Evolutionary conservation across 2,329 filamentous ascomycete genomes (phyloP).

Genomic region (Clarireedia homoeocarpa): DNA sequence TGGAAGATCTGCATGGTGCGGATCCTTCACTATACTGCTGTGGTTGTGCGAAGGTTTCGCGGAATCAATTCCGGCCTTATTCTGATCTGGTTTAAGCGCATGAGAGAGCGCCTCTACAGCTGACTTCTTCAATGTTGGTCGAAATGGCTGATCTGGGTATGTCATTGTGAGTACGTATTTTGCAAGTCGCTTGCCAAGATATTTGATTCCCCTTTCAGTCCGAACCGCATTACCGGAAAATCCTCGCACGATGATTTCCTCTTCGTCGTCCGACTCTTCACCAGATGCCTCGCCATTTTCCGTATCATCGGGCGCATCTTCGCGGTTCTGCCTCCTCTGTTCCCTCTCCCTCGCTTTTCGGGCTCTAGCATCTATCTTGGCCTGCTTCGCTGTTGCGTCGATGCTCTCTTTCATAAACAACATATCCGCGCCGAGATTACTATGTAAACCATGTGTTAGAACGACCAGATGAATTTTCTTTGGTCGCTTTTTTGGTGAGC

Average conservation of each 20-base stretch:
- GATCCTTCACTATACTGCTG: slow-evolving; percentile 48
- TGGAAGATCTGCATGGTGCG: slow-evolving; percentile 40
- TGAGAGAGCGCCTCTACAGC: slow-evolving; percentile 36
- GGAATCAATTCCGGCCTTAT: slow-evolving; percentile 36
- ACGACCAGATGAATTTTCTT: slow-evolving; percentile 87
- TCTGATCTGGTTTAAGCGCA: slow-evolving; percentile 30
- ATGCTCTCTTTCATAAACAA: slow-evolving; percentile 96
- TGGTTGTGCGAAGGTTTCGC: slow-evolving; percentile 48
- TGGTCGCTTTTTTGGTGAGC: slow-evolving; percentile 41
- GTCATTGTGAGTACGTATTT: slow-evolving; percentile 86
- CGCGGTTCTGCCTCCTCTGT: slow-evolving; percentile 14
- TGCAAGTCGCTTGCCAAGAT: slow-evolving; percentile 87
- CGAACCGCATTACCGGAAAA: slow-evolving; percentile 84
- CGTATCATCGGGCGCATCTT: slow-evolving; percentile 10
- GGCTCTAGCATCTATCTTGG: slow-evolving; percentile 59
- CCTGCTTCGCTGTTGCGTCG: slow-evolving; percentile 70
- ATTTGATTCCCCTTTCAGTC: slow-evolving; percentile 94
- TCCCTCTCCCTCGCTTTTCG: slow-evolving; percentile 45
- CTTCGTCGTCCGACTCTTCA: slow-evolving; percentile 51
- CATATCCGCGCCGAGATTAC: slow-evolving; percentile 94
- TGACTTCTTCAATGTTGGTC: slow-evolving; percentile 51
- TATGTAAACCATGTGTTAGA: slow-evolving; percentile 89
- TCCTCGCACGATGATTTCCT: slow-evolving; percentile 81
- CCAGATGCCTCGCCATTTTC: slow-evolving; percentile 13
- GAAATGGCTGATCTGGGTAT: slow-evolving; percentile 86